A percentile compares a stretch with the other conserved stretches of the same genome.
phyloP scores from a whole-genome alignment of 2,329 filamentous ascomycete genomes.

The Pseudopithomyces chartarum region DNA sequence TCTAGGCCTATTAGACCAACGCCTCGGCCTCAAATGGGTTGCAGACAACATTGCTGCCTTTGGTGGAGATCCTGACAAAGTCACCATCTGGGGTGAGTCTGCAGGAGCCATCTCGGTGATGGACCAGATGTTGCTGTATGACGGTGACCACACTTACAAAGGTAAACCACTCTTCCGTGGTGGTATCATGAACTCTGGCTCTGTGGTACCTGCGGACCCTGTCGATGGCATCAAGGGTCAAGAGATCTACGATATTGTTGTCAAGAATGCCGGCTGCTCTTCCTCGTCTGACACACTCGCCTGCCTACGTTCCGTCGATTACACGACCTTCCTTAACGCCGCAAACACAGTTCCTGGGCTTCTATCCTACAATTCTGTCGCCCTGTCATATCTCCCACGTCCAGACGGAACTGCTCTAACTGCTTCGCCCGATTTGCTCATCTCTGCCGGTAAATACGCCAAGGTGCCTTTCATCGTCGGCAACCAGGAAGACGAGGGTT shows the following conservation, averaged over 20 bases:
- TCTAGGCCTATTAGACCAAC: constrained; percentile 73
- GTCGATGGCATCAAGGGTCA: constrained; percentile 72
- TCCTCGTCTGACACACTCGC: constrained; percentile 49
- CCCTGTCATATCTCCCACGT: constrained; percentile 74
- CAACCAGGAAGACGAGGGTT: constrained; percentile 81
- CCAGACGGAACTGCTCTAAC: constrained; percentile 70
- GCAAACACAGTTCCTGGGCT: constrained; percentile 72
- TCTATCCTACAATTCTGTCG: constrained; percentile 69
- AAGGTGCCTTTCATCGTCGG: constrained; percentile 70
- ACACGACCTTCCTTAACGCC: constrained; percentile 61
- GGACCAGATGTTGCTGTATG: constrained; percentile 76
- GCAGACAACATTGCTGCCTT: constrained; percentile 78
- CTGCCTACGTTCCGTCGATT: constrained; percentile 55
- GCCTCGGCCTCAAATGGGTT: constrained; percentile 75
- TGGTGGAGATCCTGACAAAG: constrained; percentile 77
- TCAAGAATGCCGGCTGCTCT: constrained; percentile 52
- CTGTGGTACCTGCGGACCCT: constrained; percentile 48
- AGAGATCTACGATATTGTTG: constrained; percentile 57
- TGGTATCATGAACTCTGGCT: constrained; percentile 69
- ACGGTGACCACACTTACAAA: constrained; percentile 75
- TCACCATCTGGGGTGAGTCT: constrained; percentile 77
- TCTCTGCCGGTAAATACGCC: constrained; percentile 59
- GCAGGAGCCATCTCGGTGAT: constrained; percentile 68
- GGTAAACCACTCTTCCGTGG: constrained; percentile 75
- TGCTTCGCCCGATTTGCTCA: constrained; percentile 65